Percentiles rank a stretch among this genome's conserved stretches.
Conservation (phyloP, 495 filamentous ascomycete species). For the Neurospora africana region DNA sequence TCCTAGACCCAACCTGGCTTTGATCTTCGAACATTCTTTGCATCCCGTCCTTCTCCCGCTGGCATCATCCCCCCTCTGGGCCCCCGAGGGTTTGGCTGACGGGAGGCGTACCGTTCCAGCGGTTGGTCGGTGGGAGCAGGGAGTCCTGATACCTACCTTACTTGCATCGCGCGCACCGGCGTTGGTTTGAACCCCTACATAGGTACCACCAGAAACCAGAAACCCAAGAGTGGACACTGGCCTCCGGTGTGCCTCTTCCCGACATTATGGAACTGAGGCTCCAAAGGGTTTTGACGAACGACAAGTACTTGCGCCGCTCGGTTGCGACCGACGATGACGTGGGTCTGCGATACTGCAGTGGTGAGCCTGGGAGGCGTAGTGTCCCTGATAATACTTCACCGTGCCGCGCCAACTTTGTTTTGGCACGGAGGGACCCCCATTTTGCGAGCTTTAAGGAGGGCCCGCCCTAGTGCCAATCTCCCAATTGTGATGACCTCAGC, state of each 20-base stretch:
- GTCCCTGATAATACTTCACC: not conserved
- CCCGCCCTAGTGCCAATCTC: not conserved
- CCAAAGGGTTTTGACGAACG: not conserved
- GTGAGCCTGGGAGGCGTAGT: not conserved
- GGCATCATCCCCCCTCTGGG: not conserved
- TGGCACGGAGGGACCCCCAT: not conserved
- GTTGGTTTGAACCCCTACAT: not conserved
- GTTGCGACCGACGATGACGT: not conserved
- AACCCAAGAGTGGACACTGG: not conserved
- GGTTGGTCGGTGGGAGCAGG: not conserved
- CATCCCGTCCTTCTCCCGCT: not conserved
- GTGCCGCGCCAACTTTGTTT: not conserved
- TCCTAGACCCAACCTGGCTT: not conserved
- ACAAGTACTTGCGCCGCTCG: not conserved
- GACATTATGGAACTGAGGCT: not conserved
- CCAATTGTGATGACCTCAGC: not conserved
- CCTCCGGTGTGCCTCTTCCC: not conserved
- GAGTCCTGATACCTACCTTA: not conserved
- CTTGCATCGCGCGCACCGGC: not conserved
- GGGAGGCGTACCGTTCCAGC: not conserved
- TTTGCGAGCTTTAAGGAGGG: not conserved
- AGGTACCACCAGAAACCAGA: too few relatives aligned
- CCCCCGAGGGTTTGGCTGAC: not conserved
- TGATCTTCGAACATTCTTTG: not conserved
- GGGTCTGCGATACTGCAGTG: not conserved